Evolutionary conservation across 2,329 filamentous ascomycete species (phyloP), one percentile per base, ranked within the genome.

Genomic region (Nectriaceae sp.): DNA sequence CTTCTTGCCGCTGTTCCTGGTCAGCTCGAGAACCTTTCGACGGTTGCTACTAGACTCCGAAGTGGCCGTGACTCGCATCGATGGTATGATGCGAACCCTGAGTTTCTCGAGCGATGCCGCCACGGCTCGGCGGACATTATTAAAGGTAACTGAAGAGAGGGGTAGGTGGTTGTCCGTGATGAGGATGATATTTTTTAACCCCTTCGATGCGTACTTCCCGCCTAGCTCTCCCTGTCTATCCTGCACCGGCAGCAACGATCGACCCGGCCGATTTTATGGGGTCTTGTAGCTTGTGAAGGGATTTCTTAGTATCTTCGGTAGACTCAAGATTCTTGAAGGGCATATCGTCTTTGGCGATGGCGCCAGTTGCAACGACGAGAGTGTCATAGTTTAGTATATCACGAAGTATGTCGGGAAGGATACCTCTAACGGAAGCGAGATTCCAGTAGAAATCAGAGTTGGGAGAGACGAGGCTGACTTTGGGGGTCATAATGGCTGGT

Each of bases 391-490:
- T 13, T 21, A 48, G 19, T 10, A 43, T 36, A 5, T 42, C 46
- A 13, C 11, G n/a, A 21, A 48, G 15, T 15, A 26, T 24, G 35
- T 40, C 39, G n/a, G 46, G 46, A 4, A 48, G n/a, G 21, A 48
- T 42, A 37, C 13, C 40, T 5, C 46, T 13, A 3, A 33, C 31
- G 19, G 35, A 20, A 20, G 46, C 46, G 6, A 39, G 22, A 61
- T 78, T 79, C 77, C 76, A 79, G 66, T 70, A 79, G 55, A 79
- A 76, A 54, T 77, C 72, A 47, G 68, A 70, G 58, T 73, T 78
- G 68, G 78, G 64, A 22, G 75, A 74, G 22, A 80, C 72, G 16
- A 79, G 68, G 26, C 79, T 67, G 42, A 80, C 73, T 52, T 76
- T 77, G 22, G 76, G 52, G 40, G 74, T 70, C 18, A 69, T 62